A percentile compares a stretch with the other conserved stretches of the same genome.
These are phyloP conservation scores for Colletotrichum falcatum DNA, from an alignment of 2,329 filamentous ascomycete genomes.

Conservation along the genomic window DNA sequence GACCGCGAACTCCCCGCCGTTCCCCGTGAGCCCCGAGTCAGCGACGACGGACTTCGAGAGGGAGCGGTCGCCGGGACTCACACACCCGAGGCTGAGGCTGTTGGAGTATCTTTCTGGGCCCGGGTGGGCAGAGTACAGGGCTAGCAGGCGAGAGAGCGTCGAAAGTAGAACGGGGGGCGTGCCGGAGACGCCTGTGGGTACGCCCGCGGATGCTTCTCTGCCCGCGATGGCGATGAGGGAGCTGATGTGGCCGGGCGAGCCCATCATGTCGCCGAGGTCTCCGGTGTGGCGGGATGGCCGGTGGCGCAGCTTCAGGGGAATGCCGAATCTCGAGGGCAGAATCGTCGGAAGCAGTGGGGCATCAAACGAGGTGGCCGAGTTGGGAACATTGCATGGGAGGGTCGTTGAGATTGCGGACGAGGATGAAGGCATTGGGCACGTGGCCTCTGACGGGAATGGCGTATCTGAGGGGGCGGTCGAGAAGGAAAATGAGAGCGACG, in stretches of 20 bases:
- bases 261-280: neutral
- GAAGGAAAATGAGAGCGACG: neutral
- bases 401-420: neutral
- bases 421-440: neutral
- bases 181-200: neutral
- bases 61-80: neutral
- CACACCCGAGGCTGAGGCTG: neutral
- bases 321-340: neutral
- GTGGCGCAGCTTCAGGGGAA: neutral
- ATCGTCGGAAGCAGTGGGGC: neutral
- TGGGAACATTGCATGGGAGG: too few species aligned
- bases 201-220: neutral
- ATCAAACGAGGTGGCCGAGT: neutral
- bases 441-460: neutral
- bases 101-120: too few species aligned
- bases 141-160: neutral
- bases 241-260: neutral
- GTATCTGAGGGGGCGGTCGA: neutral
- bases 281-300: neutral
- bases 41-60: conserved; percentile 46
- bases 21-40: conserved; percentile 15
- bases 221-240: neutral
- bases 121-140: neutral
- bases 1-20: neutral
- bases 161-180: neutral